These are phyloP conservation scores for Candida ovalis DNA, from an alignment of 805 yeast genomes.

Conservation along the genomic window DNA sequence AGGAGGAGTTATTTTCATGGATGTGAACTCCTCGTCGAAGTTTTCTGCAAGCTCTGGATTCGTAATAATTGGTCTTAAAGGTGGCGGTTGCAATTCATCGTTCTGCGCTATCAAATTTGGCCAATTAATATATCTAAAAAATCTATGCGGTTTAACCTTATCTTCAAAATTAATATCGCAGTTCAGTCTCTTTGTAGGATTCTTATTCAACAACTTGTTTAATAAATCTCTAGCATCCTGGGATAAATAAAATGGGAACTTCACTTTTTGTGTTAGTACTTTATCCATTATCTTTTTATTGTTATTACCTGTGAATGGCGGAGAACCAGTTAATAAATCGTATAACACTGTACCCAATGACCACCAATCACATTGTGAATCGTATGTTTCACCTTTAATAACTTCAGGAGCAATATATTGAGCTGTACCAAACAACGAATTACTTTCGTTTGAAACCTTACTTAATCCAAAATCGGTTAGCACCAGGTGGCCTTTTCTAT, in stretches of 20 bases:
- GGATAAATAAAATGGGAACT: conserved; percentile 71
- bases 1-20: conserved; percentile 49
- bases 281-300: conserved; percentile 74
- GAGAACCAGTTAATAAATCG: conserved; percentile 80
- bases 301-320: conserved; percentile 85
- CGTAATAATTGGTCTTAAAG: conserved; percentile 78
- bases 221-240: conserved; percentile 77
- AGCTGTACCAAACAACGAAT: conserved; percentile 69
- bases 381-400: conserved; percentile 70
- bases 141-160: conserved; percentile 58
- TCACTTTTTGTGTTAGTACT: conserved; percentile 61
- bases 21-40: conserved; percentile 76
- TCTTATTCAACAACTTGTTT: conserved; percentile 60
- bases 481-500: conserved; percentile 73
- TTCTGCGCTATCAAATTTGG: conserved; percentile 46
- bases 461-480: conserved; percentile 84
- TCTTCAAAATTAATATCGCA: conserved; percentile 48
- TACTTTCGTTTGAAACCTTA: conserved; percentile 44
- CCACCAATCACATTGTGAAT: conserved; percentile 87
- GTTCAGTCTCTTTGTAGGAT: conserved; percentile 61
- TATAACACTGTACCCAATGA: conserved; percentile 78
- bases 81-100: conserved; percentile 62
- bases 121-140: conserved; percentile 80
- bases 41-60: conserved; percentile 83
- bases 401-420: conserved; percentile 92